phyloP scores from a whole-genome alignment of 768 basidiomycete species.

The Leccinum aurantiacum region DNA sequence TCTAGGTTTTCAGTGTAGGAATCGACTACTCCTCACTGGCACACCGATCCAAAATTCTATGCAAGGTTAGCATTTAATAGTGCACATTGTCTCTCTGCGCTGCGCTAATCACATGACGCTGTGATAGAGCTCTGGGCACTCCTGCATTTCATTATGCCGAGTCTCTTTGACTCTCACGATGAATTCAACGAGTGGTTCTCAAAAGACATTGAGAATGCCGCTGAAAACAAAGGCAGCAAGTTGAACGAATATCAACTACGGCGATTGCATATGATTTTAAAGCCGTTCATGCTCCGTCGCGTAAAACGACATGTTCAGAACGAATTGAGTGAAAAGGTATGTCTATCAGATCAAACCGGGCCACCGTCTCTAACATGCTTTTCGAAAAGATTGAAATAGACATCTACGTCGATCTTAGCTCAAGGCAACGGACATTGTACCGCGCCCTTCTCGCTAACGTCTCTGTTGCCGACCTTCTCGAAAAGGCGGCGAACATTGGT shows the following conservation, averaged over 20 bases:
- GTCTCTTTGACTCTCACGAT: slow-evolving; percentile 97
- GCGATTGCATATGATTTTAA: slow-evolving; percentile 96
- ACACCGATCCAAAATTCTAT: slow-evolving; percentile 99
- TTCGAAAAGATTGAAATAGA: slow-evolving; percentile 90
- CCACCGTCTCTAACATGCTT: slow-evolving; percentile 81
- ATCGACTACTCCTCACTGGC: slow-evolving; percentile 91
- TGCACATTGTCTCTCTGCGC: background rate
- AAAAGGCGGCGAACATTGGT: slow-evolving; percentile 88
- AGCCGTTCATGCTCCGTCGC: slow-evolving; percentile 97
- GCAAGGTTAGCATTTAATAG: slow-evolving; percentile 67
- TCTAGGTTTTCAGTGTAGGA: slow-evolving; percentile 93
- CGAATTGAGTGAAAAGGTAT: slow-evolving; percentile 96
- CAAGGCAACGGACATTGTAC: slow-evolving; percentile 89
- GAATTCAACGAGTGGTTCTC: slow-evolving; percentile 99
- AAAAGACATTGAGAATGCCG: slow-evolving; percentile 96
- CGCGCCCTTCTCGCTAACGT: slow-evolving; percentile 88
- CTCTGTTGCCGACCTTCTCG: slow-evolving; percentile 90
- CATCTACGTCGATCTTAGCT: slow-evolving; percentile 90
- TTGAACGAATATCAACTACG: slow-evolving; percentile 94
- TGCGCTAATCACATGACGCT: slow-evolving; percentile 3
- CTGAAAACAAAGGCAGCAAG: slow-evolving; percentile 86
- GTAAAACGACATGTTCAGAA: slow-evolving; percentile 99
- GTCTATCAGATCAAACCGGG: slow-evolving; percentile 40
- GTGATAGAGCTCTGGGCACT: slow-evolving; percentile 91
- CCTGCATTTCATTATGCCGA: slow-evolving; percentile 99